These are phyloP conservation scores for Aspergillus nanangensis DNA, from an alignment of 495 filamentous ascomycete genomes.

Conservation along the genomic window DNA sequence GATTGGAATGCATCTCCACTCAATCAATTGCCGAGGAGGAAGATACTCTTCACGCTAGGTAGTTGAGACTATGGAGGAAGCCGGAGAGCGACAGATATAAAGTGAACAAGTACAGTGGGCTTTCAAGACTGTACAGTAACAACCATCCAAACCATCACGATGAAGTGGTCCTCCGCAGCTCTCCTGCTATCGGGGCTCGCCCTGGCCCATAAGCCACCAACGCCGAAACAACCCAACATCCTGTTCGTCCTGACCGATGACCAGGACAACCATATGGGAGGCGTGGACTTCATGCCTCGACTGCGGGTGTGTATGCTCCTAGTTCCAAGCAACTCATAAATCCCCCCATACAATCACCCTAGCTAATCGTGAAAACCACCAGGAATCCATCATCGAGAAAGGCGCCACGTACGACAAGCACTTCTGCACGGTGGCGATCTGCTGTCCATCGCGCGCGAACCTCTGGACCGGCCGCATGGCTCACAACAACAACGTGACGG, in stretches of 20 bases:
- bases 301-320: constrained; percentile 28
- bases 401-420: constrained; percentile 50
- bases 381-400: constrained; percentile 44
- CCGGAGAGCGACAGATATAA: no score
- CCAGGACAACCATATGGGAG: constrained; percentile 55
- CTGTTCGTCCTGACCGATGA: constrained; percentile 62
- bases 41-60: no score
- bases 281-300: constrained; percentile 52
- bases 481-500: constrained; percentile 69
- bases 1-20: no score
- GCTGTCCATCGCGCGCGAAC: constrained; percentile 55
- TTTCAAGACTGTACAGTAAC: not conserved
- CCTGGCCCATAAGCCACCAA: no score
- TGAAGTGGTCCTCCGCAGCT: not conserved
- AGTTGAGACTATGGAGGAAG: no score
- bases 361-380: not conserved
- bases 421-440: constrained; percentile 55
- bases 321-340: not conserved
- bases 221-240: constrained; percentile 50
- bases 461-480: constrained; percentile 58
- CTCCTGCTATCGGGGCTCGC: not conserved
- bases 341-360: no score
- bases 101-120: no score
- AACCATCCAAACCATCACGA: not conserved
- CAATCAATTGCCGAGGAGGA: no score